phyloP scores from a whole-genome alignment of 2,329 filamentous ascomycete genomes.

The Arthrobotrys entomopaga region DNA sequence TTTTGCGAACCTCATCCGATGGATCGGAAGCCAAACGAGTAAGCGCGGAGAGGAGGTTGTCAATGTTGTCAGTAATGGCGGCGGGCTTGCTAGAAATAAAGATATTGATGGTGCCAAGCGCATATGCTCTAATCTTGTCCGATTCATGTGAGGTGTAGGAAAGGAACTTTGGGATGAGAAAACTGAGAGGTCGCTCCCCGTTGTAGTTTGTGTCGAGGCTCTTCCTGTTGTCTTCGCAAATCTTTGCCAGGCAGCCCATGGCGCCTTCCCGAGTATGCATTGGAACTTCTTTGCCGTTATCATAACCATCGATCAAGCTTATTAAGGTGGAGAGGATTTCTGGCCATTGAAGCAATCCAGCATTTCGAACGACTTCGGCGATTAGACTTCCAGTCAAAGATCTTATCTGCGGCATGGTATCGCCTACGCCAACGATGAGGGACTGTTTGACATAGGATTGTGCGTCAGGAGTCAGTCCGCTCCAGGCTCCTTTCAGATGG shows the following conservation, averaged over 20 bases:
- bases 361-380: constrained; percentile 85
- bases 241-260: constrained; percentile 91
- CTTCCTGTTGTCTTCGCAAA: constrained; percentile 94
- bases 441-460: constrained; percentile 81
- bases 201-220: constrained; percentile 86
- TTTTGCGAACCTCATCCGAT: constrained; percentile 83
- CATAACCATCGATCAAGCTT: constrained; percentile 68
- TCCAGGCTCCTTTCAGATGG: constrained; percentile 80
- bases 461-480: constrained; percentile 77
- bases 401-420: constrained; percentile 82
- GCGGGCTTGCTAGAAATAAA: constrained; percentile 88
- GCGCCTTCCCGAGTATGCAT: constrained; percentile 86
- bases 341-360: constrained; percentile 89
- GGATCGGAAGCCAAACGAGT: constrained; percentile 82
- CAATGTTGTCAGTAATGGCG: constrained; percentile 81
- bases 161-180: constrained; percentile 89
- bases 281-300: constrained; percentile 69
- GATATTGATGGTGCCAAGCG: constrained; percentile 86
- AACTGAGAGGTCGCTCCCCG: constrained; percentile 85
- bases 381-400: constrained; percentile 92
- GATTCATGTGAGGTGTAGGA: constrained; percentile 81
- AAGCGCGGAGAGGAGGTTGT: constrained; percentile 81
- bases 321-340: constrained; percentile 86
- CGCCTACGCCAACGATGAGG: constrained; percentile 81
- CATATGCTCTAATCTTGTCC: constrained; percentile 79